Evolutionary conservation across 768 basidiomycete species (phyloP).

Genomic region (Pluteus cervinus): DNA sequence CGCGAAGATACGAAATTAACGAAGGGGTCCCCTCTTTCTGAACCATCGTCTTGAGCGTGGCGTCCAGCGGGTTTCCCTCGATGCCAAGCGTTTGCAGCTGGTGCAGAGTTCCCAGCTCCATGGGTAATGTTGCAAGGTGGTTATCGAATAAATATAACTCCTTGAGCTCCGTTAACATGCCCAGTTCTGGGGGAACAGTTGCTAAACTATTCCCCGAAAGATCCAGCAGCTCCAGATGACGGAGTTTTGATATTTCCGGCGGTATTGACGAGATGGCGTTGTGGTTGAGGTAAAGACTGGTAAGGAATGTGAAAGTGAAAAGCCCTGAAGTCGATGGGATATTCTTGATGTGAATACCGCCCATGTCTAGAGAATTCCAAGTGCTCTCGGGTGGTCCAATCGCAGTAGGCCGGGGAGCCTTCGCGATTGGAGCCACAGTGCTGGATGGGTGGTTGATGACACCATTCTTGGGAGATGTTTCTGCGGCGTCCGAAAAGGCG

Average conservation of each 20-base stretch:
- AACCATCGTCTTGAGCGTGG: constrained; percentile 66
- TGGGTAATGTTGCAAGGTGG: constrained; percentile 76
- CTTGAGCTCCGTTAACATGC: constrained; percentile 83
- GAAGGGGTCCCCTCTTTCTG: constrained; percentile 95
- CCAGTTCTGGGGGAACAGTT: constrained; percentile 78
- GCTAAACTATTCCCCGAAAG: constrained; percentile 83
- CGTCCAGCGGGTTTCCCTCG: constrained; percentile 94
- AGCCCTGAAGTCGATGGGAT: constrained; percentile 72
- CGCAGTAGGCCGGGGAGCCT: constrained; percentile 58
- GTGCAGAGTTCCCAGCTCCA: constrained; percentile 84
- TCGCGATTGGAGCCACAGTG: constrained; percentile 66
- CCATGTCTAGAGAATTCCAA: constrained; percentile 95
- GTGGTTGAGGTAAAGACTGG: constrained; percentile 94
- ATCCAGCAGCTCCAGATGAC: constrained; percentile 85
- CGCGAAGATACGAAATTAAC: constrained; percentile 86
- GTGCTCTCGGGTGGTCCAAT: constrained; percentile 64
- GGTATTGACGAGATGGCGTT: constrained; percentile 78
- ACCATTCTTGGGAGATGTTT: constrained; percentile 18
- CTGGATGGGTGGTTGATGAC: constrained; percentile 63
- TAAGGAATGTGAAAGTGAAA: constrained; percentile 88
- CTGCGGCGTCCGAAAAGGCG: constrained; percentile 16
- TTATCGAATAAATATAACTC: constrained; percentile 97
- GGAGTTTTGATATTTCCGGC: constrained; percentile 75
- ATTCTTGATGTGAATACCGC: constrained; percentile 90
- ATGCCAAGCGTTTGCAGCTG: constrained; percentile 91